Evolutionary conservation across 108 stramenopile species (phyloP).

Genomic region (Fistulifera pelliculosa): DNA sequence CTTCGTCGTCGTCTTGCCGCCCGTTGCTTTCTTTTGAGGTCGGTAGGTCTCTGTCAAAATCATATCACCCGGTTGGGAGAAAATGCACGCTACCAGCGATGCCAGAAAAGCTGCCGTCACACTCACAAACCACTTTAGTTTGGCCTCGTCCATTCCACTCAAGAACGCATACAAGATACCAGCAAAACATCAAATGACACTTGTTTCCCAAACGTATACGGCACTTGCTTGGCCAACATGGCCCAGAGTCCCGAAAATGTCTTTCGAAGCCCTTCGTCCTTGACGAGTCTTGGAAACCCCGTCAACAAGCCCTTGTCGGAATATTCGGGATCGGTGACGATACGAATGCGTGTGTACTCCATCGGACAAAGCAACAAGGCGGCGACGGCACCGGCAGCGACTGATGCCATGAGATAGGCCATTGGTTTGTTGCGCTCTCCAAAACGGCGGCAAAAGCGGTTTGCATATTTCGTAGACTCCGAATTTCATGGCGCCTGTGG

Average conservation of each 20-base stretch:
- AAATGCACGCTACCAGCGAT: conserved; percentile 78
- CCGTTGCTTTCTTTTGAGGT: conserved; percentile 3
- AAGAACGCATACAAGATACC: conserved; percentile 18
- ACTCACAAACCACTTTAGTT: conserved; percentile 57
- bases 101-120: conserved; percentile 62
- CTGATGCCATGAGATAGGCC: conserved; percentile 37
- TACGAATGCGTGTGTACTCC: conserved; percentile 83
- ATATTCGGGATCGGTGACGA: conserved; percentile 82
- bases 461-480: conserved; percentile 91
- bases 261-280: conserved; percentile 59
- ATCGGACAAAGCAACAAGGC: conserved; percentile 82
- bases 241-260: conserved; percentile 77
- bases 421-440: conserved; percentile 11
- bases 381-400: conserved; percentile 85
- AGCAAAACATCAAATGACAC: conserved; percentile 82
- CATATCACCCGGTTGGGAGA: conserved; percentile 93
- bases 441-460: conserved; percentile 49
- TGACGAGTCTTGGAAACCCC: conserved; percentile 47
- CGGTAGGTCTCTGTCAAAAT: conserved; percentile 84
- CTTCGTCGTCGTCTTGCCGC: neutral
- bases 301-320: conserved; percentile 39
- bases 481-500: conserved; percentile 42
- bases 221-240: conserved; percentile 92
- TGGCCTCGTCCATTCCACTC: neutral
- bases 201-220: conserved; percentile 93